Evolutionary conservation across 176 grass and related monocot species (phyloP).

Genomic region (Typha latifolia): DNA sequence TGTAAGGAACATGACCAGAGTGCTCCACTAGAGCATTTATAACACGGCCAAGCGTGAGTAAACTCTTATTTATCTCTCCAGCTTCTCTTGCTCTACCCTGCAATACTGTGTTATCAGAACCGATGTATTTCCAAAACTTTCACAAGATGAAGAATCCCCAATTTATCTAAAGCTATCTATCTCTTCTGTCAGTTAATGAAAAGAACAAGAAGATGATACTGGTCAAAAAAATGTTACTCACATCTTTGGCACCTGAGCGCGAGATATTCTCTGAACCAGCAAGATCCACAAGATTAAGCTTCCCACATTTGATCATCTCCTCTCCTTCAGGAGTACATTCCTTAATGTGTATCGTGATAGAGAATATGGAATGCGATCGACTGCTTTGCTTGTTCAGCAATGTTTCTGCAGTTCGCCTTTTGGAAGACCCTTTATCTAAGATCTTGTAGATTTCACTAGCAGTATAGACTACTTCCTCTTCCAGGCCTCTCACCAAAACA

Average conservation of each 20-base stretch:
- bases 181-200: no score
- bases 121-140: neutral
- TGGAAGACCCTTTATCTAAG: slow-evolving; percentile 93
- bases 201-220: neutral
- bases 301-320: slow-evolving; percentile 99
- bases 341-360: slow-evolving; percentile 99
- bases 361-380: slow-evolving; percentile 97
- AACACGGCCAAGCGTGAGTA: slow-evolving; percentile 91
- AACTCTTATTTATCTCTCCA: slow-evolving; percentile 99
- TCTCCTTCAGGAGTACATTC: slow-evolving; percentile 90
- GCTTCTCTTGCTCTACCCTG: slow-evolving; percentile 99
- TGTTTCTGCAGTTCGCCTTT: slow-evolving; percentile 95
- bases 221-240: slow-evolving; percentile 36
- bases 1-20: slow-evolving; percentile 93
- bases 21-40: slow-evolving; percentile 99
- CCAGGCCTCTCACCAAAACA: slow-evolving; percentile 95
- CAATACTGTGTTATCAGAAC: slow-evolving; percentile 16
- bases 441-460: slow-evolving; percentile 98
- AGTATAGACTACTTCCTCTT: slow-evolving; percentile 93
- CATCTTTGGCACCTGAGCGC: slow-evolving; percentile 96
- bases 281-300: slow-evolving; percentile 99
- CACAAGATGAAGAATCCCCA: neutral
- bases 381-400: slow-evolving; percentile 99
- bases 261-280: slow-evolving; percentile 99
- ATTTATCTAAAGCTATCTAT: neutral